Percentiles rank a stretch among this genome's conserved stretches.
Evolutionary conservation across 2,329 filamentous ascomycete genomes (phyloP).

Genomic region (Ophiocordyceps camponoti-rufipedis): DNA sequence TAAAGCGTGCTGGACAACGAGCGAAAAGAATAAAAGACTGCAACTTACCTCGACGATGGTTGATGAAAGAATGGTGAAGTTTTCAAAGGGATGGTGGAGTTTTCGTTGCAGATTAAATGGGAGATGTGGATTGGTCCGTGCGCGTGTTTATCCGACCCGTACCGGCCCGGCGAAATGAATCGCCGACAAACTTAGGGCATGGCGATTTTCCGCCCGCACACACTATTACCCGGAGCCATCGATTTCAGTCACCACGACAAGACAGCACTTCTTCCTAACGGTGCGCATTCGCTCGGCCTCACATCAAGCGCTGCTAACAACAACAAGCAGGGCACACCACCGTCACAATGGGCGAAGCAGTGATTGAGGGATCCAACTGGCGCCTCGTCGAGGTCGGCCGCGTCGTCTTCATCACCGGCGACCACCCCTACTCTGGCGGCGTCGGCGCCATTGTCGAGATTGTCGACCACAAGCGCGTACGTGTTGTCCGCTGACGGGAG

Average conservation of each 20-base stretch:
- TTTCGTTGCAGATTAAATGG: too few species aligned
- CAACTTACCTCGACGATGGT: constrained; percentile 16
- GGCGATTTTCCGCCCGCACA: constrained; percentile 22
- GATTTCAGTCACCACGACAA: constrained; percentile 20
- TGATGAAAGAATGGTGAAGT: too few species aligned
- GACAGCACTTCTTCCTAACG: constrained; percentile 19
- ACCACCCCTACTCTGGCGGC: constrained; percentile 65
- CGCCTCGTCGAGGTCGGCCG: constrained; percentile 97
- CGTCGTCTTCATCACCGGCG: constrained; percentile 73
- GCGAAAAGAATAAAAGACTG: constrained; percentile 1
- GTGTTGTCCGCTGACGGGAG: constrained; percentile 14
- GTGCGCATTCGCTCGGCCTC: constrained; percentile 7
- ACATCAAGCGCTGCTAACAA: constrained; percentile 15
- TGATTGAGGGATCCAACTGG: constrained; percentile 71
- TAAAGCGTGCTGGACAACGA: constrained; percentile 13
- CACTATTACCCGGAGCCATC: constrained; percentile 17
- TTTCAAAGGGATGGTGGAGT: too few species aligned
- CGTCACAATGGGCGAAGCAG: constrained; percentile 66
- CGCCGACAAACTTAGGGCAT: constrained; percentile 21
- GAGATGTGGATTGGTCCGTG: neutral
- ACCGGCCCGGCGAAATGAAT: constrained; percentile 10
- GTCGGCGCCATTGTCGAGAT: constrained; percentile 96
- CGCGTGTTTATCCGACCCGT: neutral
- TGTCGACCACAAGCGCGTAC: constrained; percentile 99
- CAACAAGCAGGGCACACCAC: constrained; percentile 31